Percentiles rank a stretch among this genome's conserved stretches.
Conservation (phyloP, 257 asterid species). For the Osmanthus fragrans region DNA sequence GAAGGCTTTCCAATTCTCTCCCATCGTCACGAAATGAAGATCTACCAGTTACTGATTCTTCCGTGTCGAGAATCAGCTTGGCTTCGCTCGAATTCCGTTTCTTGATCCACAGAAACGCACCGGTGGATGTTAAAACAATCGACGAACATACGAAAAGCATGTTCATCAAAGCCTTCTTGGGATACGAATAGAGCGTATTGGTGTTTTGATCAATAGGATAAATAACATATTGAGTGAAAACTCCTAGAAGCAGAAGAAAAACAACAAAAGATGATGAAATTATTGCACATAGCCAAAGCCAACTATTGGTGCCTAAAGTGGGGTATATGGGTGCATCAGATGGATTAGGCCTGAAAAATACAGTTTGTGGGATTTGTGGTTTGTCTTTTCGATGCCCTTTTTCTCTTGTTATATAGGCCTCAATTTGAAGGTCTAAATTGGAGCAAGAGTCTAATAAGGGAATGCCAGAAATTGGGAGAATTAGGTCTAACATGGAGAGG, state of each 20-base stretch:
- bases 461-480: not conserved
- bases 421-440: slow-evolving; percentile 63
- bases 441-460: not conserved
- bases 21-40: slow-evolving; percentile 37
- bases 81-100: slow-evolving; percentile 56
- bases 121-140: slow-evolving; percentile 50
- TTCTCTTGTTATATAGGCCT: slow-evolving; percentile 36
- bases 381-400: not conserved
- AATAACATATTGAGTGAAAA: slow-evolving; percentile 60
- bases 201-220: slow-evolving; percentile 81
- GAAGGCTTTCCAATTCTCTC: slow-evolving; percentile 78
- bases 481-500: not conserved
- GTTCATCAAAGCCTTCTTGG: slow-evolving; percentile 59
- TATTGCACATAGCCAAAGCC: slow-evolving; percentile 90
- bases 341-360: slow-evolving; percentile 61
- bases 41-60: slow-evolving; percentile 31
- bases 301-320: slow-evolving; percentile 67
- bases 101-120: slow-evolving; percentile 87
- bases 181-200: slow-evolving; percentile 49
- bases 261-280: slow-evolving; percentile 75
- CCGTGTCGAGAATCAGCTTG: slow-evolving; percentile 50
- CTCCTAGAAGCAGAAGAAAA: slow-evolving; percentile 62
- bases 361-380: slow-evolving; percentile 28
- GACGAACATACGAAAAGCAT: slow-evolving; percentile 65
- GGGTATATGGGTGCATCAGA: slow-evolving; percentile 68